Percentiles rank a stretch among this genome's conserved stretches.
Conservation (phyloP, 345 rosid species). For the Gossypium arboreum region DNA sequence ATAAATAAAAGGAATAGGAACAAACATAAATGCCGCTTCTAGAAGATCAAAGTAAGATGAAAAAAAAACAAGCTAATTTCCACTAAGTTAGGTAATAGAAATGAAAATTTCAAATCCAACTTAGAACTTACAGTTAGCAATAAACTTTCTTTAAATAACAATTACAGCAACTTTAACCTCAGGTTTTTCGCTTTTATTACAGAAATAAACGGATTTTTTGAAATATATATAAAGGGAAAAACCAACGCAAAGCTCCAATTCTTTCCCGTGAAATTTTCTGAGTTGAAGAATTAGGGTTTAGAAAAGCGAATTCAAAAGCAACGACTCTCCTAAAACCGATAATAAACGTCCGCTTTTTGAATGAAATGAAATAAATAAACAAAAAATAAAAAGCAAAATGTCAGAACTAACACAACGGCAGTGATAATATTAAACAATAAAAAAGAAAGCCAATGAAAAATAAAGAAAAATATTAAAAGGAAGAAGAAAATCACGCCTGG, state of each 20-base stretch:
- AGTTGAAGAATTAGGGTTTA: neutral
- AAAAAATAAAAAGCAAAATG: neutral
- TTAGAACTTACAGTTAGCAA: neutral
- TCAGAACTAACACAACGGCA: neutral
- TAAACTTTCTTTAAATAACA: neutral
- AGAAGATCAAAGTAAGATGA: neutral
- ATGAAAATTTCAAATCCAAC: neutral
- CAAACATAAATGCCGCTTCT: neutral
- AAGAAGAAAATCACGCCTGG: constrained; percentile 6
- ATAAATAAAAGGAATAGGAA: neutral
- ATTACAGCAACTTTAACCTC: neutral
- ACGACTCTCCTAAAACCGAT: neutral
- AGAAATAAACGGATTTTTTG: neutral
- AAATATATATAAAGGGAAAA: neutral
- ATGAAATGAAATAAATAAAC: neutral
- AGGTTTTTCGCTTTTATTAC: neutral
- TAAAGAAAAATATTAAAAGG: neutral
- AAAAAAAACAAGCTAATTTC: neutral
- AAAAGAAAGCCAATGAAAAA: neutral
- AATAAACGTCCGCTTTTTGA: neutral
- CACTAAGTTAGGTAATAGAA: neutral
- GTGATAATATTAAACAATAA: neutral
- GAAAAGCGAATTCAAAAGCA: neutral
- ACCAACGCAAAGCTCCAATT: neutral
- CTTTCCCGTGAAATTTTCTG: neutral